Conservation (phyloP, 2,329 filamentous ascomycete genomes). For the Neofusicoccum ribis region DNA sequence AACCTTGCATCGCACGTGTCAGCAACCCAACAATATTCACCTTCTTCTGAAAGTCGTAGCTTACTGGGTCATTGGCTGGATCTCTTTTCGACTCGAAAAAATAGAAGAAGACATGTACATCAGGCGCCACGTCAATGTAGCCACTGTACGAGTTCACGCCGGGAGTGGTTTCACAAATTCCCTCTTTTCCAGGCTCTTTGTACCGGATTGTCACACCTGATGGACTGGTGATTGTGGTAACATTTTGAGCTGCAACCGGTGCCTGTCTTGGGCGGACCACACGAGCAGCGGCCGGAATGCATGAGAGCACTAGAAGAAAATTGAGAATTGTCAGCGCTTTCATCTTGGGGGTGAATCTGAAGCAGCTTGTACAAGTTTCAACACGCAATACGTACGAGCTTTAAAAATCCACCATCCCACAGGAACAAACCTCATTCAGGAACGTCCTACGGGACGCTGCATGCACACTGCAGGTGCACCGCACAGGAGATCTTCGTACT, state of each 20-base stretch:
- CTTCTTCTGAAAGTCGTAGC: conserved; percentile 23
- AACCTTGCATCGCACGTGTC: neutral
- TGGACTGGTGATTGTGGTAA: conserved; percentile 44
- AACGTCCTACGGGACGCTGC: too few species aligned
- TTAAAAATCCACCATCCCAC: neutral
- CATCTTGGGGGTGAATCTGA: neutral
- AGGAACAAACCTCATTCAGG: neutral
- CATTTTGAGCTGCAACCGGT: conserved; percentile 34
- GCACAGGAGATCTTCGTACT: neutral
- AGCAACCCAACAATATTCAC: too few species aligned
- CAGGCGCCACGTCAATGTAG: conserved; percentile 40
- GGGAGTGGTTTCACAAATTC: conserved; percentile 44
- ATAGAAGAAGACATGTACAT: conserved; percentile 46
- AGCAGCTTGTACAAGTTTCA: neutral
- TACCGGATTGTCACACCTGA: conserved; percentile 45
- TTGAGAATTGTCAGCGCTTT: neutral
- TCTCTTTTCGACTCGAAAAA: conserved; percentile 51
- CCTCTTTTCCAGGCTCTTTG: conserved; percentile 46
- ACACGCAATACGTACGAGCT: neutral
- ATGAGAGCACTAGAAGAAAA: neutral
- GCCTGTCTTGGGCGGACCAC: neutral
- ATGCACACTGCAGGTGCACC: neutral
- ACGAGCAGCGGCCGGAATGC: neutral
- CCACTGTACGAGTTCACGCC: conserved; percentile 41
- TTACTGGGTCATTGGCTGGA: conserved; percentile 50